Evolutionary conservation across 169 alveolate species (phyloP), one percentile per base, ranked within the genome.

Genomic region (Eimeria sp.): DNA sequence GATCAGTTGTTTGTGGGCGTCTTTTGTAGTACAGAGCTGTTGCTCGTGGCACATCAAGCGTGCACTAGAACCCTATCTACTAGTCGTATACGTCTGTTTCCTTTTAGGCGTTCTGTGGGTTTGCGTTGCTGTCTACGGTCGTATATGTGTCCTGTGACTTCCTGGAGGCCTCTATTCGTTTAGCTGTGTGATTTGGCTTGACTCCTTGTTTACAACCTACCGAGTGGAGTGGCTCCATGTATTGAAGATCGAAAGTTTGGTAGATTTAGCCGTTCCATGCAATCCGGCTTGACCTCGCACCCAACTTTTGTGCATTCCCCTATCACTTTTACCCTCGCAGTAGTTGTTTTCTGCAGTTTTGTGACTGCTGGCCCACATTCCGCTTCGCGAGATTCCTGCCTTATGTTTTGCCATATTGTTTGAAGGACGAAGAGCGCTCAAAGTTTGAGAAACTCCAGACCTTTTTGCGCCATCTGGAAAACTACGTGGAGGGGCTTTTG

Each of bases 391-490:
- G 14, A 65, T 14, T 65, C 75, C 75, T 49, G 22, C 0, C 80
- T n/a, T 75, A 78, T 75, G 49, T 47, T 45, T 70, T 51, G 63
- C 16, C 91, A 49, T 67, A 2, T 83, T 30, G 40, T 92, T 67
- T 18, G 11, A 80, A 92, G 96, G 92, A 58, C 27, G 82, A 78
- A 43, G 96, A 92, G 54, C 90, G 96, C 84, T 40, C 61, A 40
- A 92, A 92, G 84, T 92, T 92, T 67, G 92, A 92, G 63, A 86
- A 58, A 43, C 88, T 92, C 57, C 96, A 92, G 73, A 54, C 88
- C 0, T 92, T 92, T 65, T 34, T 92, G 57, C 65, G 73, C 61
- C 84, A 78, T 18, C 72, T 92, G 67, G 87, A 92, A 49, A 51
- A 47, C 67, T 47, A 76, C 57, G 96, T 92, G 51, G 96, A 92